Evolutionary conservation across 1,284 basidiomycete genomes (phyloP), one percentile per base, ranked within the genome.

Genomic region (Fomitopsis palustris): DNA sequence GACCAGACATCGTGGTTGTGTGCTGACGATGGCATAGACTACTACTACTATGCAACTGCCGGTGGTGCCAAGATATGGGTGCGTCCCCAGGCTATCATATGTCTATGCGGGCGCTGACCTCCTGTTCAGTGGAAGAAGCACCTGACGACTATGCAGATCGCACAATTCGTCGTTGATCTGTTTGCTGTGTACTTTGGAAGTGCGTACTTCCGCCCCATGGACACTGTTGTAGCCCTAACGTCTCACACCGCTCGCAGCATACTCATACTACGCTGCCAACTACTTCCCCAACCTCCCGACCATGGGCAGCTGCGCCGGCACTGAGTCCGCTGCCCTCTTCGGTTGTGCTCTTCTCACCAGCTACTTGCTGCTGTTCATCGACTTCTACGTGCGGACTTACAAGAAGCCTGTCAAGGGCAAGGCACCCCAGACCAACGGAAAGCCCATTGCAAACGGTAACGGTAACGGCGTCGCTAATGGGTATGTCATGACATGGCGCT

Each of bases 1-100:
- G 35, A 7, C 41, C 43, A 33, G n/a, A 3, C 14, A n/a, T 29
- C 23, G 12, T 27, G 29, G 16, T n/a, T 16, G 39, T 27, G 19
- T 38, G 37, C 29, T 56, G 29, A 38, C n/a, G 3, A 2, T 16
- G n/a, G 37, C 62, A 16, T 67, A 95, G 93, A 97, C 79, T 97
- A 98, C 78, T 98, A 98, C 79, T 97, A 97, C 79, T 97, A 89
- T 76, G 95, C 94, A 43, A 97, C 96, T 57, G 95, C 96, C 57
- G 93, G 95, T 70, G 96, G 96, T 67, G 90, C 90, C 70, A 93
- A 84, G 77, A 93, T 98, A 77, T 98, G 96, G 96, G 93, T 94
- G 74, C 58, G 82, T 71, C 14, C 21, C 21, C 16, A 19, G 21
- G 10, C 45, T 29, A 14, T 10, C 14, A 3, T 21, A 17, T 5